Conservation (phyloP, 441 rosid species). For the Arabidopsis lyrata region DNA sequence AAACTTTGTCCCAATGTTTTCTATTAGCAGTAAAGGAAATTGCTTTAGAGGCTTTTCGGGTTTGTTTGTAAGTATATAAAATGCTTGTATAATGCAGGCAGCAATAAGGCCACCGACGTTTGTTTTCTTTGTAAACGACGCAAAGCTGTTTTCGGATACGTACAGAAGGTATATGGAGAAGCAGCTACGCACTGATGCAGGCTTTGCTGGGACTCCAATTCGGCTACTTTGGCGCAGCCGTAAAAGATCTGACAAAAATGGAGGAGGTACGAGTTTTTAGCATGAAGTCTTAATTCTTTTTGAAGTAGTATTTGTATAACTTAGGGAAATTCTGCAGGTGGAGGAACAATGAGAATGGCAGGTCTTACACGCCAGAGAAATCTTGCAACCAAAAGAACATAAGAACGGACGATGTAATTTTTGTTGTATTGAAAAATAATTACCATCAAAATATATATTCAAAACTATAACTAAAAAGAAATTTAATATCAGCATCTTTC, state of each 20-base stretch:
- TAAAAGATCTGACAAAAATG: conserved; percentile 69
- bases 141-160: conserved; percentile 88
- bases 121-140: conserved; percentile 92
- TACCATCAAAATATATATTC: neutral
- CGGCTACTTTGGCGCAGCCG: conserved; percentile 95
- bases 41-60: neutral
- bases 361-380: conserved; percentile 42
- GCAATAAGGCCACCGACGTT: conserved; percentile 95
- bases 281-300: conserved; percentile 5
- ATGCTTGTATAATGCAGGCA: conserved; percentile 63
- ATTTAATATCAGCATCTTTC: neutral
- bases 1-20: neutral
- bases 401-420: neutral
- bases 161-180: conserved; percentile 94
- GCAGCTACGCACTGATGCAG: conserved; percentile 85
- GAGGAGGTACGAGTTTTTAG: conserved; percentile 46
- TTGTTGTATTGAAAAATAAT: conserved; percentile 1
- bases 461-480: neutral
- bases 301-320: conserved; percentile 1
- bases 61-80: conserved; percentile 4
- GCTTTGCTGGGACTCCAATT: conserved; percentile 94
- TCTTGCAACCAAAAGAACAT: conserved; percentile 36
- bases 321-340: conserved; percentile 31
- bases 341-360: conserved; percentile 47
- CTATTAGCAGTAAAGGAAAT: neutral